A percentile compares a stretch with the other conserved stretches of the same genome.
Evolutionary conservation across 345 rosid species (phyloP).

Genomic region (Gossypium bickii): DNA sequence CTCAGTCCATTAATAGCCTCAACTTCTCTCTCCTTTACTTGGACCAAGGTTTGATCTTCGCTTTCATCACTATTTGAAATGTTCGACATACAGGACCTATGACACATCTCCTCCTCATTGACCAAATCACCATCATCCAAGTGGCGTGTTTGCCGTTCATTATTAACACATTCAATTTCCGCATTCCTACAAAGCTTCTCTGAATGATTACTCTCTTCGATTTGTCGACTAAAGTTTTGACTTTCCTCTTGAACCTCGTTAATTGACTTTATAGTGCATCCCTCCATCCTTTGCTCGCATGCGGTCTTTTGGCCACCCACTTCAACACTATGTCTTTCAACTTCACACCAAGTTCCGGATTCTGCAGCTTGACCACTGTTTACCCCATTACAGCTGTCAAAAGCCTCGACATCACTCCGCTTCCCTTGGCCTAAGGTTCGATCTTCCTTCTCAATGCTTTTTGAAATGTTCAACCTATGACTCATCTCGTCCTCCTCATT

Average conservation of each 20-base stretch:
- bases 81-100: not conserved
- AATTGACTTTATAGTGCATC: not conserved
- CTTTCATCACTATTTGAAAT: not conserved
- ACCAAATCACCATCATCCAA: not conserved
- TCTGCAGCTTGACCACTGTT: not conserved
- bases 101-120: not conserved
- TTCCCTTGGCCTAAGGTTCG: not conserved
- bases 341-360: not conserved
- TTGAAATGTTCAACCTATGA: too few species aligned
- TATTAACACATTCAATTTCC: conserved; percentile 4
- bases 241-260: not conserved
- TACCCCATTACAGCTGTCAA: not conserved
- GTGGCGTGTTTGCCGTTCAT: conserved; percentile 3
- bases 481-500: too few species aligned
- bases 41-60: not conserved
- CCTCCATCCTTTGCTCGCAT: not conserved
- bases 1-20: not conserved
- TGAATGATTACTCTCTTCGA: conserved; percentile 24
- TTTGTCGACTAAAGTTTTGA: not conserved
- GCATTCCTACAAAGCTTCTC: conserved; percentile 21
- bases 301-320: not conserved
- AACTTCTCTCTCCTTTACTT: not conserved
- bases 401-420: not conserved
- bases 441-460: not conserved
- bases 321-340: not conserved